Conservation (phyloP, 345 rosid species). For the Rhodomyrtus tomentosa region DNA sequence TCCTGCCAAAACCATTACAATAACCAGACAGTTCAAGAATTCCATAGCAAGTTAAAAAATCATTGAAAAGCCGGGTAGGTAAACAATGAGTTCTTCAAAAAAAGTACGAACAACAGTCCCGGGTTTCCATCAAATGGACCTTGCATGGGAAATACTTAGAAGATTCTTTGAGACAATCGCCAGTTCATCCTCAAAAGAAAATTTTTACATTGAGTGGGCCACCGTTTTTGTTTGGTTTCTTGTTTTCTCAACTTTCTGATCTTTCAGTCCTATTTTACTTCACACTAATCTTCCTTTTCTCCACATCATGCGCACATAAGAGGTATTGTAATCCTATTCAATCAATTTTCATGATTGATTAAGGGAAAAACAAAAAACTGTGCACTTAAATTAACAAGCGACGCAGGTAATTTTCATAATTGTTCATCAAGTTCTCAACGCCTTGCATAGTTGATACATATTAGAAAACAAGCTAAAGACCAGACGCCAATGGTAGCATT, state of each 20-base stretch:
- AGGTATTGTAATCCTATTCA: not conserved
- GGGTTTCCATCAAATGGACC: not conserved
- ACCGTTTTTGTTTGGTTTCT: not conserved
- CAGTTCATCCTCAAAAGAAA: not conserved
- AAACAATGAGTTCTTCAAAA: not conserved
- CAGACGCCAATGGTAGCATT: not conserved
- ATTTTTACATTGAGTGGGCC: not conserved
- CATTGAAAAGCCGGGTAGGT: not conserved
- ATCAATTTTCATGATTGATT: not conserved
- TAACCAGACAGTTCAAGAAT: not conserved
- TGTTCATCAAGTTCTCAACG: not conserved
- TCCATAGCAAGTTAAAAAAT: not conserved
- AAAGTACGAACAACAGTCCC: not conserved
- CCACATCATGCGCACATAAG: not conserved
- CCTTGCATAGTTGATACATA: not conserved
- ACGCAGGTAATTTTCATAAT: not conserved
- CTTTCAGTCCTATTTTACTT: not conserved
- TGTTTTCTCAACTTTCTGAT: not conserved
- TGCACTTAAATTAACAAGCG: not conserved
- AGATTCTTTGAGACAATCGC: not conserved
- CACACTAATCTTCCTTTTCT: not conserved
- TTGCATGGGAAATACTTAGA: not conserved
- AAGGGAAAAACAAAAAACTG: not conserved
- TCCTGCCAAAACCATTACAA: slow-evolving; percentile 26
- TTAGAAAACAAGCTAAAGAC: not conserved